Evolutionary conservation across 345 rosid species (phyloP).

Genomic region (Murraya paniculata): DNA sequence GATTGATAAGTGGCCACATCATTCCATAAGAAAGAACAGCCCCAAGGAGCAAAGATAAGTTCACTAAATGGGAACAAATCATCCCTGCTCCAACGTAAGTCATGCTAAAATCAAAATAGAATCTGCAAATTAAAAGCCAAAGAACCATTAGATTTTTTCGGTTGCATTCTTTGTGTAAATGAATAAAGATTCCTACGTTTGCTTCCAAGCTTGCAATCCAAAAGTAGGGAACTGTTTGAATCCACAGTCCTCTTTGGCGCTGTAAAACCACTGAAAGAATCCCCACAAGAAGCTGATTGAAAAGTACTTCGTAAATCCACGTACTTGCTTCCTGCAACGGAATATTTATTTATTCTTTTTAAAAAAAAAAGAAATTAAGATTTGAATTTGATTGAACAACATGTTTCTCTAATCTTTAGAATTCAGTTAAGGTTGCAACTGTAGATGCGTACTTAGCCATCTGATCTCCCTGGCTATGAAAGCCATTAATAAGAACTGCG

Average conservation of each 20-base stretch:
- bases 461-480: constrained; percentile 77
- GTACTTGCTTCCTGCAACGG: constrained; percentile 68
- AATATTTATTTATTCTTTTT: too few relatives aligned
- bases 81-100: constrained; percentile 91
- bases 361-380: too few relatives aligned
- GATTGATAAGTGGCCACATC: constrained; percentile 86
- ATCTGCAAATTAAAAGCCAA: constrained; percentile 36
- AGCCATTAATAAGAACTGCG: constrained; percentile 94
- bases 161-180: not conserved
- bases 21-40: constrained; percentile 76
- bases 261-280: constrained; percentile 85
- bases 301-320: constrained; percentile 69
- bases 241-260: constrained; percentile 64
- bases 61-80: constrained; percentile 91
- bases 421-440: not conserved
- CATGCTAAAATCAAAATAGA: constrained; percentile 83
- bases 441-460: constrained; percentile 52
- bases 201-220: constrained; percentile 82
- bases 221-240: constrained; percentile 83
- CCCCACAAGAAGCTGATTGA: constrained; percentile 88
- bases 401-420: not conserved
- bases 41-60: constrained; percentile 79
- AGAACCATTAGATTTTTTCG: not conserved
- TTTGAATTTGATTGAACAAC: too few relatives aligned
- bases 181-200: constrained; percentile 45